These are phyloP conservation scores for Termitomyces sp. DNA, from an alignment of 768 basidiomycete genomes.

Conservation along the genomic window DNA sequence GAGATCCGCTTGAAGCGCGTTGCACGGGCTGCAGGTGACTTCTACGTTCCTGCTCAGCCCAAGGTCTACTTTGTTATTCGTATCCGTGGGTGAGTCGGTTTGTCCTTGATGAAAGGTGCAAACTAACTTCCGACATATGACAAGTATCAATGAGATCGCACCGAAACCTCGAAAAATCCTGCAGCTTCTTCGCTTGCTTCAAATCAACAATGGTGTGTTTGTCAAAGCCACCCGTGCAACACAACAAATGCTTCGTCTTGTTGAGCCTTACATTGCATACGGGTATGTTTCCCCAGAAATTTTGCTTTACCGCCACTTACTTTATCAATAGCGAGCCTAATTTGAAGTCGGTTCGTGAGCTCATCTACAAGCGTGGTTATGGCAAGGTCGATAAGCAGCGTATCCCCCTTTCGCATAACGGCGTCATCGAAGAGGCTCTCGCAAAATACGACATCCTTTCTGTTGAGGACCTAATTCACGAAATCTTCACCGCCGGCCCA, in stretches of 20 bases:
- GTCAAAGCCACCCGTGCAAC: slow-evolving; percentile 96
- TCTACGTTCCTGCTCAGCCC: slow-evolving; percentile 94
- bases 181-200: slow-evolving; percentile 95
- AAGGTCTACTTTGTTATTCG: slow-evolving; percentile 98
- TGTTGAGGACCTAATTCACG: slow-evolving; percentile 96
- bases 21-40: slow-evolving; percentile 89
- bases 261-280: slow-evolving; percentile 97
- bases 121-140: neutral
- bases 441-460: slow-evolving; percentile 95
- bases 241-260: slow-evolving; percentile 94
- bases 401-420: slow-evolving; percentile 91
- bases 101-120: neutral
- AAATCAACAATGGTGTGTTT: slow-evolving; percentile 99
- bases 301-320: neutral
- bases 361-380: slow-evolving; percentile 99
- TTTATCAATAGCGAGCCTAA: slow-evolving; percentile 72
- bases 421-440: slow-evolving; percentile 84
- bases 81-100: slow-evolving; percentile 79
- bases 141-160: slow-evolving; percentile 98
- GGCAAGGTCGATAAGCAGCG: slow-evolving; percentile 98
- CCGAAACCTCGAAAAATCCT: slow-evolving; percentile 99
- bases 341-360: slow-evolving; percentile 92
- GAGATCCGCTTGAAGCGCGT: slow-evolving; percentile 93
- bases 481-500: slow-evolving; percentile 91
- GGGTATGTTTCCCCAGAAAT: slow-evolving; percentile 47